Conservation (phyloP, 306 rosid species). For the cucumber (Cucumis sativus) region Cucumber_9930_V3 NC_026659.2:26732001-26732500, state of each 20-base stretch:
- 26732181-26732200: slow-evolving; percentile 36
- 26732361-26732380: slow-evolving; percentile 91
- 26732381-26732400: slow-evolving; percentile 48
- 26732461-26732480: neutral
- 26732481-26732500: neutral
- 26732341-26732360: slow-evolving; percentile 85
- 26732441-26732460: neutral
- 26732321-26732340: slow-evolving; percentile 10
- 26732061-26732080: slow-evolving; percentile 9
- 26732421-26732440: neutral
- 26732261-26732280: neutral
- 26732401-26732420: neutral
- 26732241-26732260: neutral
- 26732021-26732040: neutral
- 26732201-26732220: slow-evolving; percentile 62
- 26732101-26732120: slow-evolving; percentile 58
- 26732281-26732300: neutral
- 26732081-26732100: neutral
- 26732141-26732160: slow-evolving; percentile 65
- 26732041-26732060: slow-evolving; percentile 18
- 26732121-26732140: slow-evolving; percentile 54
- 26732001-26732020: neutral
- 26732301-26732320: neutral
- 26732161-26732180: slow-evolving; percentile 63
- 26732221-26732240: neutral